Percentiles rank a stretch among this genome's conserved stretches.
Conservation (phyloP, 2,329 filamentous ascomycete genomes). For the Trichophyton rubrum region DNA sequence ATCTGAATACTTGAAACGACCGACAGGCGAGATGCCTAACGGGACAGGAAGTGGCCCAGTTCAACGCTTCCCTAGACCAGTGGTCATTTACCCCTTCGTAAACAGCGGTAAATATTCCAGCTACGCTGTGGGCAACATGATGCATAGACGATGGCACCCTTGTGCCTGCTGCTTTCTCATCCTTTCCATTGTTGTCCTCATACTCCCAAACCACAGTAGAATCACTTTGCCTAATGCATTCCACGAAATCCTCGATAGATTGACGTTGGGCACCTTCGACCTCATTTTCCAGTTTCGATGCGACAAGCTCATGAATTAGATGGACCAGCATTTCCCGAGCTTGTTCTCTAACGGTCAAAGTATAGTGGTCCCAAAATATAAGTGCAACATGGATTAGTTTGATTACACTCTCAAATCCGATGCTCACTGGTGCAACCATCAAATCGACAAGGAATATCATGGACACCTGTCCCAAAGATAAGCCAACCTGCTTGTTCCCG, state of each 20-base stretch:
- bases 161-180: slow-evolving; percentile 57
- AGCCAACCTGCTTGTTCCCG: slow-evolving; percentile 79
- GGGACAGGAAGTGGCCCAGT: slow-evolving; percentile 93
- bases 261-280: slow-evolving; percentile 53
- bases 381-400: slow-evolving; percentile 81
- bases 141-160: slow-evolving; percentile 84
- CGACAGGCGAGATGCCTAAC: slow-evolving; percentile 90
- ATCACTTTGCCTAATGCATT: slow-evolving; percentile 74
- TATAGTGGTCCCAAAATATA: slow-evolving; percentile 96
- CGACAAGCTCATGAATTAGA: slow-evolving; percentile 88
- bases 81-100: slow-evolving; percentile 80
- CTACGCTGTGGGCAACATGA: slow-evolving; percentile 65
- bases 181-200: slow-evolving; percentile 74
- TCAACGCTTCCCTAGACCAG: slow-evolving; percentile 80
- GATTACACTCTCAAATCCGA: slow-evolving; percentile 67
- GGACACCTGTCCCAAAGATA: slow-evolving; percentile 85
- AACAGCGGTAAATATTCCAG: slow-evolving; percentile 71
- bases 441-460: slow-evolving; percentile 89
- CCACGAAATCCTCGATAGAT: slow-evolving; percentile 76
- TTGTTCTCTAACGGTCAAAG: slow-evolving; percentile 85
- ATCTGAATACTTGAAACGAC: slow-evolving; percentile 94
- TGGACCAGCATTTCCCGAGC: slow-evolving; percentile 96
- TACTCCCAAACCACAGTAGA: slow-evolving; percentile 83
- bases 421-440: slow-evolving; percentile 80
- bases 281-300: slow-evolving; percentile 63